These are phyloP conservation scores for Colletotrichum sp. DNA, from an alignment of 2,329 filamentous ascomycete genomes.

Conservation along the genomic window DNA sequence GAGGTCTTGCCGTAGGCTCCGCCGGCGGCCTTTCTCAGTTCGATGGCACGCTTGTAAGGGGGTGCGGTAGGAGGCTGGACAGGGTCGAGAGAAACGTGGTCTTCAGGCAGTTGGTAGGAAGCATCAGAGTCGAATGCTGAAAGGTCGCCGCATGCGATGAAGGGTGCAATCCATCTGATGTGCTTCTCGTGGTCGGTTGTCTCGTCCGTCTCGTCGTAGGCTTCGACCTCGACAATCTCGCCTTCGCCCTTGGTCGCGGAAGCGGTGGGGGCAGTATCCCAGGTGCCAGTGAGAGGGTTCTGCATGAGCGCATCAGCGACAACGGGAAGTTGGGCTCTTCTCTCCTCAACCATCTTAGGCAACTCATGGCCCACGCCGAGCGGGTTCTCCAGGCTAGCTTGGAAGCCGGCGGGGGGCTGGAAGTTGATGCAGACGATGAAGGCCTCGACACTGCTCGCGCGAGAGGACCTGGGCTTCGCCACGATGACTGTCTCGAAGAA, in stretches of 20 bases:
- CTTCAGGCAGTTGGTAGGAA: constrained; percentile 86
- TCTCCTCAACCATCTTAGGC: constrained; percentile 52
- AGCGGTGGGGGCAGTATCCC: constrained; percentile 32
- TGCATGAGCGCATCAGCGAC: constrained; percentile 50
- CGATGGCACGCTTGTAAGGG: constrained; percentile 89
- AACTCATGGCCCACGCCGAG: constrained; percentile 68
- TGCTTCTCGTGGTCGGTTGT: constrained; percentile 38
- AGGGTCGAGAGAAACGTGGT: constrained; percentile 86
- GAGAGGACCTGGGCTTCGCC: constrained; percentile 90
- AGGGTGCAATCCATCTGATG: constrained; percentile 86
- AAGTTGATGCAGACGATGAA: constrained; percentile 97
- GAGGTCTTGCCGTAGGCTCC: constrained; percentile 79
- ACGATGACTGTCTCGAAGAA: constrained; percentile 89
- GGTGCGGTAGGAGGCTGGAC: constrained; percentile 95
- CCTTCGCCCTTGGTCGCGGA: neutral
- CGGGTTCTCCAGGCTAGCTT: constrained; percentile 76
- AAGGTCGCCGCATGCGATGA: constrained; percentile 95
- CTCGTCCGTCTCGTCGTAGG: constrained; percentile 30
- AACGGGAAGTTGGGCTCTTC: constrained; percentile 43
- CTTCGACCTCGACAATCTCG: constrained; percentile 27
- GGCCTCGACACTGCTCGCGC: constrained; percentile 96
- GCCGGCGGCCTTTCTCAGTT: constrained; percentile 77
- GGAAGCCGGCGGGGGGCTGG: constrained; percentile 76
- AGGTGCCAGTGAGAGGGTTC: constrained; percentile 47
- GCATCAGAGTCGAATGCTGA: constrained; percentile 96